Evolutionary conservation across 2,329 filamentous ascomycete genomes (phyloP).

Genomic region (Penicillium verrucosum): DNA sequence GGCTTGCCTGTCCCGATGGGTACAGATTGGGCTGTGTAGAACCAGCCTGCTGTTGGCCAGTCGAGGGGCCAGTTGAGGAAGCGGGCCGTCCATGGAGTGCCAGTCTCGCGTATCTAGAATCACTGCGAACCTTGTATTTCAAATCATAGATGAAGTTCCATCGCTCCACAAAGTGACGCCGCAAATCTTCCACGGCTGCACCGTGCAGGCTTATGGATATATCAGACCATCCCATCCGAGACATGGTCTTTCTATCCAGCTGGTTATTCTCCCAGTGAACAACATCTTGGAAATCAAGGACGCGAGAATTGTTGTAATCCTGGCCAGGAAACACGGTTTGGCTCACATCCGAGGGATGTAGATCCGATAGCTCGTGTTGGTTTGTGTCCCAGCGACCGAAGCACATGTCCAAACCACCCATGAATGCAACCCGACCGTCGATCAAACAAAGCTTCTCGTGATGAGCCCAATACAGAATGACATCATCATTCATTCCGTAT

Average conservation of each 20-base stretch:
- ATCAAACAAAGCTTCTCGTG: conserved; percentile 87
- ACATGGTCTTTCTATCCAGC: conserved; percentile 72
- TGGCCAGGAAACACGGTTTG: conserved; percentile 81
- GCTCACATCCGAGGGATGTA: conserved; percentile 73
- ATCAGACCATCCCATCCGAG: conserved; percentile 92
- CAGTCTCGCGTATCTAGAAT: conserved; percentile 48
- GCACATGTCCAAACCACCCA: conserved; percentile 86
- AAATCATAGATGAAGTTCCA: conserved; percentile 89
- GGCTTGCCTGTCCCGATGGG: conserved; percentile 16
- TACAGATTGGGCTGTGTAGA: conserved; percentile 22
- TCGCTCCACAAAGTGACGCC: conserved; percentile 74
- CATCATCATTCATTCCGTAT: conserved; percentile 76
- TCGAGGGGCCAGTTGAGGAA: conserved; percentile 24
- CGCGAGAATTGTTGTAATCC: conserved; percentile 85
- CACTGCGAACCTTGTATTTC: conserved; percentile 66
- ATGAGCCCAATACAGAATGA: conserved; percentile 87
- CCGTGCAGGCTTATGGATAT: conserved; percentile 74
- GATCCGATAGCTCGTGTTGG: conserved; percentile 79
- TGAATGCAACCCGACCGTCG: conserved; percentile 77
- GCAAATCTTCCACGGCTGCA: conserved; percentile 69
- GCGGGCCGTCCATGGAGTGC: conserved; percentile 33
- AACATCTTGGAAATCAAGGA: conserved; percentile 78
- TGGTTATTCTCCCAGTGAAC: conserved; percentile 81
- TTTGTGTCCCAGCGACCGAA: conserved; percentile 89
- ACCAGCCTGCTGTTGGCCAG: conserved; percentile 11